These are phyloP conservation scores for Backusella tarrabulga DNA, from an alignment of 192 early-diverging fungal species.

Conservation along the genomic window DNA sequence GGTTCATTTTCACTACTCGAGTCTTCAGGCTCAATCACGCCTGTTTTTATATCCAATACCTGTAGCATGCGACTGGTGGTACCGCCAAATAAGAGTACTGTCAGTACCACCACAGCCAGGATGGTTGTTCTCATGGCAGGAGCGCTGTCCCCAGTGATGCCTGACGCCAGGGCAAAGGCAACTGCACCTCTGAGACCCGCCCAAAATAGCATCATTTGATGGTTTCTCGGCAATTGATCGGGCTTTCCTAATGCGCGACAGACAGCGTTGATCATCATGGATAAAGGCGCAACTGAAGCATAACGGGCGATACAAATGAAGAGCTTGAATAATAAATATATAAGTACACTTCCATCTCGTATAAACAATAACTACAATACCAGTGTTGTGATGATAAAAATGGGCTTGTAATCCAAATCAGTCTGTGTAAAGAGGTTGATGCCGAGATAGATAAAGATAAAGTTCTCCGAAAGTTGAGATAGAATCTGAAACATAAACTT, in stretches of 20 bases:
- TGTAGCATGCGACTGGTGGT: constrained; percentile 82
- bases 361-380: constrained; percentile 34
- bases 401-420: constrained; percentile 68
- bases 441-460: constrained; percentile 96
- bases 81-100: constrained; percentile 90
- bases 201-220: constrained; percentile 97
- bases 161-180: constrained; percentile 90
- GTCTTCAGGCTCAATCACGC: constrained; percentile 58
- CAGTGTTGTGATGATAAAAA: constrained; percentile 75
- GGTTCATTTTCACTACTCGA: constrained; percentile 46
- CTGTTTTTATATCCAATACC: constrained; percentile 73
- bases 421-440: constrained; percentile 86
- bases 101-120: constrained; percentile 88
- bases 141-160: constrained; percentile 66
- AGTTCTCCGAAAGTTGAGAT: constrained; percentile 91
- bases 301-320: constrained; percentile 89
- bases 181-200: constrained; percentile 94
- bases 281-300: constrained; percentile 81
- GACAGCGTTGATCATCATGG: constrained; percentile 76
- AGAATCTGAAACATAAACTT: constrained; percentile 93
- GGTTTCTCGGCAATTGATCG: constrained; percentile 51
- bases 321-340: constrained; percentile 38
- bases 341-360: neutral
- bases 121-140: constrained; percentile 85
- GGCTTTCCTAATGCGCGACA: constrained; percentile 51